Conservation (phyloP, 306 rosid species). For the Rosa chinensis region DNA sequence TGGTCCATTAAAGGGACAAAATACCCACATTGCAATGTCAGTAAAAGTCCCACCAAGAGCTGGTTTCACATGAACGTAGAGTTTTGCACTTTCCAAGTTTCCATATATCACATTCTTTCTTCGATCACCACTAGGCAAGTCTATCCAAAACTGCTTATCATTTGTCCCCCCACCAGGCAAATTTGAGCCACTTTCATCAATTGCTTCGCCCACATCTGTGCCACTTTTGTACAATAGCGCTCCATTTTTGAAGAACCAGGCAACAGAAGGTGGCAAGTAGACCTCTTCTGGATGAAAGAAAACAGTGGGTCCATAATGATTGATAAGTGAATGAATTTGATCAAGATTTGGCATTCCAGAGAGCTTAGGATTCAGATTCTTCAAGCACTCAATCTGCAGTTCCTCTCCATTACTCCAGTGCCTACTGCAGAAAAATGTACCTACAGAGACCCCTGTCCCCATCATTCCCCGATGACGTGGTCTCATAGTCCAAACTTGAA, state of each 20-base stretch:
- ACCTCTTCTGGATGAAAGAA: conserved; percentile 80
- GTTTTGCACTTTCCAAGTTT: conserved; percentile 65
- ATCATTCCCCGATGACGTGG: conserved; percentile 61
- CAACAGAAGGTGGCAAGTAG: conserved; percentile 87
- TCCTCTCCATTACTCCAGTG: conserved; percentile 46
- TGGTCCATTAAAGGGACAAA: conserved; percentile 94
- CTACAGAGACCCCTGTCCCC: conserved; percentile 68
- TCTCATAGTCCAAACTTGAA: conserved; percentile 64
- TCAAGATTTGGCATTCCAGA: conserved; percentile 66
- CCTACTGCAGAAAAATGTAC: conserved; percentile 65
- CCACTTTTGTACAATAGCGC: conserved; percentile 56
- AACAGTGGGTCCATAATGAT: conserved; percentile 85
- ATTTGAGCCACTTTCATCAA: conserved; percentile 63
- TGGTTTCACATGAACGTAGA: conserved; percentile 83
- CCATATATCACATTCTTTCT: conserved; percentile 56
- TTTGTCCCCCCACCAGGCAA: conserved; percentile 70
- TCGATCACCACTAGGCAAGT: conserved; percentile 59
- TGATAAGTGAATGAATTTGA: conserved; percentile 76
- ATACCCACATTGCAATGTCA: conserved; percentile 89
- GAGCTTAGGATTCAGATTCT: conserved; percentile 55
- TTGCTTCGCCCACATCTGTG: conserved; percentile 42
- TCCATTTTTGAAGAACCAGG: conserved; percentile 86
- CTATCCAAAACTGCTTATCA: conserved; percentile 79
- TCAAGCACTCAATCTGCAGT: conserved; percentile 67
- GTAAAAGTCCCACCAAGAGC: conserved; percentile 86